phyloP scores from a whole-genome alignment of 2,329 filamentous ascomycete genomes.

The Talaromyces albobiverticillius region DNA sequence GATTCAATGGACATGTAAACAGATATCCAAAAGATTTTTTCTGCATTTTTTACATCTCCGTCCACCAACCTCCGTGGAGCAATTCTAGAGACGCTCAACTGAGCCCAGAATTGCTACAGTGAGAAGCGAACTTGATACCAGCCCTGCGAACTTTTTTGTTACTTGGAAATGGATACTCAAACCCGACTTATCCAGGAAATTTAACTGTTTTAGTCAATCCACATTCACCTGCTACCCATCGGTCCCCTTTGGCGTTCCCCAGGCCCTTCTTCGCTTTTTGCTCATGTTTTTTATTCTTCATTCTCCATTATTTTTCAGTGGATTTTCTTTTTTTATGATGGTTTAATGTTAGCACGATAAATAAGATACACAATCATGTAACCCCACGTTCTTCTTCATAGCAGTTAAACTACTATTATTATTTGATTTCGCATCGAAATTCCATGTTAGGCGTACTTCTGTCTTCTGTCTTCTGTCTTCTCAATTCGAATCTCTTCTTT shows the following conservation, averaged over 20 bases:
- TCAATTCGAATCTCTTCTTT: not conserved
- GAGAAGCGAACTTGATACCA: not conserved
- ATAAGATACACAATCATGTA: constrained; percentile 50
- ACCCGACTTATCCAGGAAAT: constrained; percentile 7
- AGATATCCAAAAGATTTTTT: not conserved
- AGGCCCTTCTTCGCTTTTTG: constrained; percentile 1
- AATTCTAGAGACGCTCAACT: not conserved
- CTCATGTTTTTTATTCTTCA: constrained; percentile 18
- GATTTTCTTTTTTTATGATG: constrained; percentile 24
- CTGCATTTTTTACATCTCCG: not conserved
- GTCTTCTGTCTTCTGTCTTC: not conserved
- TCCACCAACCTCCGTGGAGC: not conserved
- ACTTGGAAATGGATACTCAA: not conserved
- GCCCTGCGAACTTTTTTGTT: not conserved
- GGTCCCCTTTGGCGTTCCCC: constrained; percentile 14
- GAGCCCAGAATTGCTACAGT: not conserved
- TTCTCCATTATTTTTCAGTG: constrained; percentile 17
- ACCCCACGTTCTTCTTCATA: constrained; percentile 25
- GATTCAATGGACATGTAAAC: constrained; percentile 73
- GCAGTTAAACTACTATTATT: constrained; percentile 40
- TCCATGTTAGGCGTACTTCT: constrained; percentile 38
- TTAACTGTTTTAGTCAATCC: constrained; percentile 1
- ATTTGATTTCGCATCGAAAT: constrained; percentile 31
- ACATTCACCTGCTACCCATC: not conserved
- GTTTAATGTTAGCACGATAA: constrained; percentile 38